Percentiles rank a stretch among this genome's conserved stretches.
Evolutionary conservation across 805 yeast species (phyloP).

Genomic region (Saturnispora hagleri): DNA sequence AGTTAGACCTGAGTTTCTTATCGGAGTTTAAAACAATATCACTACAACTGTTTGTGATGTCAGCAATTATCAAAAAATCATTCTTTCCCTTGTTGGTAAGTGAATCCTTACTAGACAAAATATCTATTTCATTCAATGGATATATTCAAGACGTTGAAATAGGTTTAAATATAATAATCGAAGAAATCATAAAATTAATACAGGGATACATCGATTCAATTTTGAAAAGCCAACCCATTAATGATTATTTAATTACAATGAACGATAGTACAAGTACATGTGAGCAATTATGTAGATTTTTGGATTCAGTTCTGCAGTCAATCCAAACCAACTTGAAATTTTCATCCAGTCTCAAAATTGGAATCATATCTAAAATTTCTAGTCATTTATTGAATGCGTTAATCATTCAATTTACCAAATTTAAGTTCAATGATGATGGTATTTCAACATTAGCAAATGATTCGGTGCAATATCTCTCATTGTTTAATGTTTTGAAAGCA

Average conservation of each 20-base stretch:
- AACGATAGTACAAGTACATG: constrained; percentile 64
- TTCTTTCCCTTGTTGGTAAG: constrained; percentile 57
- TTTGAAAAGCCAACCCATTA: constrained; percentile 53
- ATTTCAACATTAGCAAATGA: constrained; percentile 79
- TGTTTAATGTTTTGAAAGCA: constrained; percentile 17
- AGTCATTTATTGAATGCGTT: constrained; percentile 38
- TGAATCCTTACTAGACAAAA: constrained; percentile 12
- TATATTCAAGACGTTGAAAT: constrained; percentile 37
- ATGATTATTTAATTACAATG: constrained; percentile 41
- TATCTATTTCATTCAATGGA: constrained; percentile 19
- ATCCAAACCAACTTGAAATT: constrained; percentile 27
- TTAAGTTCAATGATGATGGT: constrained; percentile 70
- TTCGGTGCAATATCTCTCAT: constrained; percentile 58
- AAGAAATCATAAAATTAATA: constrained; percentile 47
- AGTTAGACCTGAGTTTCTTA: constrained; percentile 15
- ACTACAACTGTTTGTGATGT: constrained; percentile 42
- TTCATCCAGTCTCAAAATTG: constrained; percentile 18
- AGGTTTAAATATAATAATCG: constrained; percentile 54
- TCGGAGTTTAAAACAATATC: constrained; percentile 19
- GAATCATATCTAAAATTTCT: constrained; percentile 17
- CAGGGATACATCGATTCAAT: constrained; percentile 41
- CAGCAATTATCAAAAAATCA: constrained; percentile 66
- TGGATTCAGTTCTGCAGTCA: constrained; percentile 30
- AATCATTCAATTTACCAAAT: constrained; percentile 65
- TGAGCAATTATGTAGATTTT: constrained; percentile 46